These are phyloP conservation scores for Macrolepiota albuminosa DNA, from an alignment of 768 basidiomycete genomes.

Conservation along the genomic window DNA sequence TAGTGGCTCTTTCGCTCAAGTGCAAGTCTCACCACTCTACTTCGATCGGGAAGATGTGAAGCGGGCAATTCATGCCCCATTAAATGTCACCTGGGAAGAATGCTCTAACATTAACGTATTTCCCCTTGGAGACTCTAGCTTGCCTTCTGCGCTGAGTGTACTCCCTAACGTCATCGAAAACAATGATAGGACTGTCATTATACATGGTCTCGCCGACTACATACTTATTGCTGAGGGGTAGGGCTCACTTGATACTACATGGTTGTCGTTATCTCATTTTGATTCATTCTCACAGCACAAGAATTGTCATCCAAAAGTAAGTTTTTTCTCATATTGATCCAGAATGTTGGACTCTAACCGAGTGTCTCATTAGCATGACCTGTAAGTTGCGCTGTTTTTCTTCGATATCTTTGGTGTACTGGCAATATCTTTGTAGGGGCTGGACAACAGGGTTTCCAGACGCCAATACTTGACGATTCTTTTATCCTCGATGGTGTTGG, in stretches of 20 bases:
- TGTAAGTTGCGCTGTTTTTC: neutral
- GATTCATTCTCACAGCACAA: neutral
- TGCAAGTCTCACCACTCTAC: neutral
- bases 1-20: neutral
- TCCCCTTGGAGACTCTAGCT: neutral
- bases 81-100: neutral
- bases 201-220: neutral
- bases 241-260: neutral
- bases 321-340: neutral
- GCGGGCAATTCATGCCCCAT: neutral
- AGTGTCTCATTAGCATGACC: neutral
- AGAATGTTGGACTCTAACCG: too few relatives aligned
- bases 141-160: neutral
- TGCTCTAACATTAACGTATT: neutral
- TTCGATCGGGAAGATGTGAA: neutral
- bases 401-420: neutral
- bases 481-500: neutral
- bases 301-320: neutral
- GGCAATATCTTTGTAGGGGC: neutral
- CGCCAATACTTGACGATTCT: neutral
- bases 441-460: neutral
- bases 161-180: neutral
- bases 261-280: neutral
- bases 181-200: neutral
- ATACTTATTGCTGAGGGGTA: neutral